phyloP scores from a whole-genome alignment of 257 asterid genomes.

The Solanum pinnatisectum region DNA sequence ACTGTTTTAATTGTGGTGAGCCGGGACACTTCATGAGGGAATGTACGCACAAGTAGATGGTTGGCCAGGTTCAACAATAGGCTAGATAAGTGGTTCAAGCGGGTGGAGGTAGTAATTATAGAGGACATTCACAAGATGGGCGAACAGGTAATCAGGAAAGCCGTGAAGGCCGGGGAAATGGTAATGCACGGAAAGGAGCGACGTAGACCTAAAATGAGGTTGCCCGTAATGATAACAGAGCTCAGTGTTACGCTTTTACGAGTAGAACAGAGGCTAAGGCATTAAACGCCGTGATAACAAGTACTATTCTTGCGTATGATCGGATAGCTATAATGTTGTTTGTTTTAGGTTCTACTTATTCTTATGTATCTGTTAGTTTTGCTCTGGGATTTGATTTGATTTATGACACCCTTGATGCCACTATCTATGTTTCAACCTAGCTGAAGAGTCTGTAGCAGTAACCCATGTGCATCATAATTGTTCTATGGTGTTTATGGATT shows the following conservation, averaged over 20 bases:
- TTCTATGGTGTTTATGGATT: too few species aligned
- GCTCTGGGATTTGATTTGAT: not conserved
- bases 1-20: not conserved
- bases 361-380: not conserved
- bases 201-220: rapidly evolving
- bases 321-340: too few species aligned
- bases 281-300: not conserved
- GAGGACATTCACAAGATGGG: not conserved
- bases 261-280: not conserved
- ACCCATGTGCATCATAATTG: too few species aligned
- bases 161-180: not conserved
- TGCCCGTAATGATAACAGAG: not conserved
- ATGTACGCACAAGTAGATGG: not conserved
- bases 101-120: not conserved
- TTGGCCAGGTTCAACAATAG: not conserved
- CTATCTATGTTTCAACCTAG: too few species aligned
- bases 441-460: too few species aligned
- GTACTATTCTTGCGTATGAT: not conserved
- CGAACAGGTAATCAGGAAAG: rapidly evolving
- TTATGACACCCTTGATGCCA: not conserved
- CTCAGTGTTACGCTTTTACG: not conserved
- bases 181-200: not conserved
- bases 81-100: not conserved
- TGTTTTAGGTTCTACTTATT: not conserved
- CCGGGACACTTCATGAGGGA: not conserved